Conservation (phyloP, 148 eudicot species). For the Silene uniflora region DNA sequence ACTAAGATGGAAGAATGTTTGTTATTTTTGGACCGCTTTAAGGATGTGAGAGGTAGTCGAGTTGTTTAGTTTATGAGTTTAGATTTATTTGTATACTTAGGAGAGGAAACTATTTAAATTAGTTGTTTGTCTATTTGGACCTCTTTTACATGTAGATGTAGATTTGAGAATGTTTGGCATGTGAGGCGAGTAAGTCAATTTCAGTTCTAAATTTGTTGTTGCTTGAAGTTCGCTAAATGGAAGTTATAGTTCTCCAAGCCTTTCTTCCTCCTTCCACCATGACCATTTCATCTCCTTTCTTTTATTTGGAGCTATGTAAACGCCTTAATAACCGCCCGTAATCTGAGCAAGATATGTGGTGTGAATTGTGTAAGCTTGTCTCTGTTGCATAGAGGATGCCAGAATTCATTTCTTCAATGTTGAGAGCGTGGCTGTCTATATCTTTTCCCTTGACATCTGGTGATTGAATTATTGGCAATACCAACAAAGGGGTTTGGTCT, state of each 20-base stretch:
- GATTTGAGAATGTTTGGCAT: not conserved
- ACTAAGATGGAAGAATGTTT: not conserved
- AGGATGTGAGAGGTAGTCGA: not conserved
- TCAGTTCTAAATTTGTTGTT: not conserved
- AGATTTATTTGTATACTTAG: not conserved
- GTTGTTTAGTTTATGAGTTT: not conserved
- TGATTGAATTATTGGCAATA: not conserved
- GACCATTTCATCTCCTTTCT: too few relatives aligned
- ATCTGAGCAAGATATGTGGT: not conserved
- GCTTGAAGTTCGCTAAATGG: too few relatives aligned
- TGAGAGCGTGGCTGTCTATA: not conserved
- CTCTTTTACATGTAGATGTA: not conserved
- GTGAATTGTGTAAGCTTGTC: not conserved
- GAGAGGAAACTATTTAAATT: not conserved
- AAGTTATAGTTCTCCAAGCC: too few relatives aligned
- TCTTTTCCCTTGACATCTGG: slow-evolving; percentile 3
- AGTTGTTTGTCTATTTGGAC: not conserved
- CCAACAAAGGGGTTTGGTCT: not conserved
- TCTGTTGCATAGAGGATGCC: not conserved
- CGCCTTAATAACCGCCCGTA: too few relatives aligned
- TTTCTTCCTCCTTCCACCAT: too few relatives aligned
- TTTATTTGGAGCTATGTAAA: too few relatives aligned
- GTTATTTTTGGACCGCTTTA: not conserved
- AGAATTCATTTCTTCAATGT: not conserved
- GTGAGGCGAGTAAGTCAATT: not conserved